These are phyloP conservation scores for Crithidia fasciculata DNA, from an alignment of 208 protist species.

Conservation along the genomic window DNA sequence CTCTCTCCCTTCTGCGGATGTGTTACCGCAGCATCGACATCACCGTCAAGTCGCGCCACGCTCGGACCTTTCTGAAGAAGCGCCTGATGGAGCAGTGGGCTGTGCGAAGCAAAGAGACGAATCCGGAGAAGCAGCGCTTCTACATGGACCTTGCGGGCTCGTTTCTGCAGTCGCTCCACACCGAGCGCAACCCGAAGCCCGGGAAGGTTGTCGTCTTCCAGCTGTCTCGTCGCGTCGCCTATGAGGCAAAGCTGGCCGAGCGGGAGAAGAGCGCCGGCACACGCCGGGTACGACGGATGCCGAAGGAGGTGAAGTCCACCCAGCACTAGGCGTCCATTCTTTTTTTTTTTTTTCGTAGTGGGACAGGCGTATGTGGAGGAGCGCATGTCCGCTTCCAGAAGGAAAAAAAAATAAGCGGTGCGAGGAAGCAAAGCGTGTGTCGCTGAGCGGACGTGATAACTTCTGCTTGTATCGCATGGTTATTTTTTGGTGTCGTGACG, in stretches of 20 bases:
- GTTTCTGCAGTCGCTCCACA: constrained; percentile 89
- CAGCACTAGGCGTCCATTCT: constrained; percentile 18
- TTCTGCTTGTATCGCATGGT: too few species aligned
- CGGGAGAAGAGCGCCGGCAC: constrained; percentile 46
- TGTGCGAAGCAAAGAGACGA: constrained; percentile 66
- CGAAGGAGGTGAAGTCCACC: constrained; percentile 32
- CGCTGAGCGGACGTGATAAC: too few species aligned
- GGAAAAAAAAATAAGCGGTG: too few species aligned
- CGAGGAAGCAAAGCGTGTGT: too few species aligned
- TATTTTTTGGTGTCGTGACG: background rate
- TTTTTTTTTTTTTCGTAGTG: background rate
- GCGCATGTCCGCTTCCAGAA: background rate
- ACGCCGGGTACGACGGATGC: constrained; percentile 49
- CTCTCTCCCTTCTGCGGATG: constrained; percentile 87
- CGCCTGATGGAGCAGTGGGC: constrained; percentile 83
- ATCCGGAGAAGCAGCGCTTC: constrained; percentile 87
- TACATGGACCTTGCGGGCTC: constrained; percentile 89
- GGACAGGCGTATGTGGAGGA: background rate
- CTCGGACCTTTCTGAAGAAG: constrained; percentile 84
- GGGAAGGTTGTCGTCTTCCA: constrained; percentile 72
- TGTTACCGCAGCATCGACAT: constrained; percentile 93
- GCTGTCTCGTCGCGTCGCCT: constrained; percentile 74
- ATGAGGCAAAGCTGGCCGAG: constrained; percentile 74
- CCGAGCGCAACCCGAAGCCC: constrained; percentile 73
- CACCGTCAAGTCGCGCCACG: constrained; percentile 84